Conservation (phyloP, 192 early-diverging fungal species). For the Chytriomyces confervae region DNA sequence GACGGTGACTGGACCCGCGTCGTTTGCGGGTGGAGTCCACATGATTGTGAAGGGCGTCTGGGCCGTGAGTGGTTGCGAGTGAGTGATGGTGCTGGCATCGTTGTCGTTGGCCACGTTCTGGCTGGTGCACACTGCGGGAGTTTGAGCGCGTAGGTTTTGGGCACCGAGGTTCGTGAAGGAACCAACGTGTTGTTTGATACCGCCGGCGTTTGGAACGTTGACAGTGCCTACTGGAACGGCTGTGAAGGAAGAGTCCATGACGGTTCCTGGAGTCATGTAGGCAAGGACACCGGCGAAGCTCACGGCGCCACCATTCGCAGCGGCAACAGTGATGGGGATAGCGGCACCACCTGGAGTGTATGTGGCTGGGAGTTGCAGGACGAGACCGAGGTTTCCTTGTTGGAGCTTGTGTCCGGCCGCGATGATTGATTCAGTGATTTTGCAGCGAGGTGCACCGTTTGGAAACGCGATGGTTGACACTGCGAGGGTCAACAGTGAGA, state of each 20-base stretch:
- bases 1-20: slow-evolving; percentile 23
- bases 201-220: not conserved
- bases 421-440: slow-evolving; percentile 10
- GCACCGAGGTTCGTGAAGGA: slow-evolving; percentile 12
- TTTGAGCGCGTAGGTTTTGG: slow-evolving; percentile 44
- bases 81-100: slow-evolving; percentile 39
- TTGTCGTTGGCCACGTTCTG: slow-evolving; percentile 35
- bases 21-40: slow-evolving; percentile 21
- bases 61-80: slow-evolving; percentile 14
- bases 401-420: not conserved
- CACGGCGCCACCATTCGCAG: not conserved
- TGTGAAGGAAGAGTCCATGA: slow-evolving; percentile 14
- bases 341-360: slow-evolving; percentile 30
- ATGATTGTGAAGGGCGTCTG: not conserved
- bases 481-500: not conserved
- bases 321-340: slow-evolving; percentile 17
- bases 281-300: slow-evolving; percentile 35
- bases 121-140: slow-evolving; percentile 32
- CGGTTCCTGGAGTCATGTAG: slow-evolving; percentile 39
- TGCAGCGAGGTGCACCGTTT: slow-evolving; percentile 16
- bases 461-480: slow-evolving; percentile 1
- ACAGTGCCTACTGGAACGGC: not conserved
- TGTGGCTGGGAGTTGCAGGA: slow-evolving; percentile 3
- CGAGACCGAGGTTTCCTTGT: not conserved
- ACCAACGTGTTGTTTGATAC: slow-evolving; percentile 5